Conservation (phyloP, 331 rosid genomes). For the Acacia pycnantha region DNA sequence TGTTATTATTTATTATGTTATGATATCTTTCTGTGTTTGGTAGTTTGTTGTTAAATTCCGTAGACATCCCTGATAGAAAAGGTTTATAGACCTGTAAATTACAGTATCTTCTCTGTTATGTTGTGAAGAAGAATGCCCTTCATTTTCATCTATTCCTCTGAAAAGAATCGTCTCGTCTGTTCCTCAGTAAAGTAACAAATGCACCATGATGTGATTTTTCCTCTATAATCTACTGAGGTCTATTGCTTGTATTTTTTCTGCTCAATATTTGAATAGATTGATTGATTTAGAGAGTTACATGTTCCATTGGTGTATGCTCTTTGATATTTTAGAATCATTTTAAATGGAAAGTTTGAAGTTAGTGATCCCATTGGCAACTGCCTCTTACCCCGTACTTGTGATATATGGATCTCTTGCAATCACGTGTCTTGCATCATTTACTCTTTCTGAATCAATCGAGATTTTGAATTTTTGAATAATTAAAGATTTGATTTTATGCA, state of each 20-base stretch:
- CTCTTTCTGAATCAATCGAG: background rate
- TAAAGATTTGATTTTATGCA: background rate
- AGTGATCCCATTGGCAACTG: background rate
- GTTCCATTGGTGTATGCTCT: no score
- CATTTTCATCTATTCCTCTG: background rate
- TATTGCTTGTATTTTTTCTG: background rate
- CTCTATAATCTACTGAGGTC: background rate
- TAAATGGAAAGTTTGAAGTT: background rate
- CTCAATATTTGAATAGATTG: background rate
- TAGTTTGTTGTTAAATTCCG: background rate
- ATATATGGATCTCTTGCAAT: background rate
- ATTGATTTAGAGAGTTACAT: background rate
- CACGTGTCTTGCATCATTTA: background rate
- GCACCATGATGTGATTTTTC: background rate
- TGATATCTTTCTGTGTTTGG: background rate
- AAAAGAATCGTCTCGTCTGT: background rate
- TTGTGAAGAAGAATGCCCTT: background rate
- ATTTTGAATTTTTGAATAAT: background rate
- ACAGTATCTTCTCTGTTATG: background rate
- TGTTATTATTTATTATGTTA: background rate
- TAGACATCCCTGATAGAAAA: background rate
- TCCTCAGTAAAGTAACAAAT: background rate
- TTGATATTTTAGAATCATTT: no score
- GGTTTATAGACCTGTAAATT: background rate
- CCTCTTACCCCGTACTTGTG: background rate